phyloP scores from a whole-genome alignment of 768 basidiomycete genomes.

The Mycena rosella region DNA sequence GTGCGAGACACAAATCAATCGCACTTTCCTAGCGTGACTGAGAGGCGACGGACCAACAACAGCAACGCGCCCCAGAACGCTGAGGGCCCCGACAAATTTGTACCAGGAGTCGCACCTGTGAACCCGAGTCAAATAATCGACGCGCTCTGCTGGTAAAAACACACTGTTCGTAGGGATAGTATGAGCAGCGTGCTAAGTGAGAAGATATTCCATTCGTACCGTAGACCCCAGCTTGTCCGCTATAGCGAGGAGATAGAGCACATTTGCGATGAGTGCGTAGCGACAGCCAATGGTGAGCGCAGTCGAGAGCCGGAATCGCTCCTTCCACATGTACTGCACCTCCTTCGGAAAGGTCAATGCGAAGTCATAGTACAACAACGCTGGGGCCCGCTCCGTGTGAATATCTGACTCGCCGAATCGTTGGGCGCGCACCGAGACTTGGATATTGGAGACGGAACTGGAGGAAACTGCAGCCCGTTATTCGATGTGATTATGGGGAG shows the following conservation, averaged over 20 bases:
- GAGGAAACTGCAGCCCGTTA: slow-evolving; percentile 26
- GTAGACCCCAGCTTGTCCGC: slow-evolving; percentile 35
- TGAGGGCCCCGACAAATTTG: slow-evolving; percentile 23
- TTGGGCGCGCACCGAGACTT: slow-evolving; percentile 35
- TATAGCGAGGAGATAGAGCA: slow-evolving; percentile 48
- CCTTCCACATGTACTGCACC: slow-evolving; percentile 48
- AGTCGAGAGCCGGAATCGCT: slow-evolving; percentile 44
- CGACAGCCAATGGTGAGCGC: slow-evolving; percentile 49
- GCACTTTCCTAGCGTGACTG: background rate
- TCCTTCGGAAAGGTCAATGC: slow-evolving; percentile 47
- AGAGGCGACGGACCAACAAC: slow-evolving; percentile 18
- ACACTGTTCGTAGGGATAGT: background rate
- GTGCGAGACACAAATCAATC: background rate
- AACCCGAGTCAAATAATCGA: background rate
- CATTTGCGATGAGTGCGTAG: slow-evolving; percentile 50
- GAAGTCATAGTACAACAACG: slow-evolving; percentile 50
- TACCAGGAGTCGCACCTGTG: slow-evolving; percentile 27
- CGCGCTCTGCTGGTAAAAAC: background rate
- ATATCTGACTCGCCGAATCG: background rate
- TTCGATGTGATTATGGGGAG: background rate
- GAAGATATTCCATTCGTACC: slow-evolving; percentile 26
- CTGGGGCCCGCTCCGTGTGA: slow-evolving; percentile 19
- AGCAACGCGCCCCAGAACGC: slow-evolving; percentile 19
- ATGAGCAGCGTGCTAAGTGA: background rate
- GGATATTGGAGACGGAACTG: slow-evolving; percentile 41